Evolutionary conservation across 2,329 filamentous ascomycete species (phyloP), one percentile per base, ranked within the genome.

Genomic region (Sordariomycetes sp.): DNA sequence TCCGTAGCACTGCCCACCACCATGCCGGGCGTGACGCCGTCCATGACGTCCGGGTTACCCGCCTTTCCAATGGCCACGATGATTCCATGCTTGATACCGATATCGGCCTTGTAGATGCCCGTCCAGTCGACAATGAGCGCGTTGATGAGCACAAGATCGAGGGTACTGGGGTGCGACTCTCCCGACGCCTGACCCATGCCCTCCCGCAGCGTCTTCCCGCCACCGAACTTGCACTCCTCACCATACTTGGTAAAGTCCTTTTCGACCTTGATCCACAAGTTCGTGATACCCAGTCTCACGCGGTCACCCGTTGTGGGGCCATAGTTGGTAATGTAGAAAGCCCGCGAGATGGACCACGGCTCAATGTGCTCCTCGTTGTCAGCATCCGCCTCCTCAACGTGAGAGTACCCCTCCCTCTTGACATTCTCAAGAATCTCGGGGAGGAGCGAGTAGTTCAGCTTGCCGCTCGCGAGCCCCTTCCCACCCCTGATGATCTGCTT

Each of bases 41-140:
- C 86, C 92, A 96, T 96, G 53, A 95, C 83, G 70, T 97, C 92
- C n/a, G 92, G 92, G 65, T 96, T 97, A 22, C 92, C 92, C 17
- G 92, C 90, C 72, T 97, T 96, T 59, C 92, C 92, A 63, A 97
- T 92, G 0, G 84, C 92, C 32, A 86, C 85, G 65, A 97, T 96
- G 45, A 87, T 68, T 2, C 92, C 91, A 63, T 90, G 72, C 70
- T 95, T 96, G 69, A 97, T 85, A 32, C 92, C 92, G 67, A 97
- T 95, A 69, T 97, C 92, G 6, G 91, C 92, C 74, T 97, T 97
- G 77, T 89, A 95, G 66, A 97, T 96, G 53, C 92, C 92, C 1
- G 81, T 86, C 80, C 87, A 95, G 72, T 97, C 92, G 22, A 97
- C 79, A 42, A 97, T 86, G 61, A 97, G 73, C 5, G 91, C 92